Evolutionary conservation across 2,329 filamentous ascomycete species (phyloP).

Genomic region (Fusarium chlamydosporum): DNA sequence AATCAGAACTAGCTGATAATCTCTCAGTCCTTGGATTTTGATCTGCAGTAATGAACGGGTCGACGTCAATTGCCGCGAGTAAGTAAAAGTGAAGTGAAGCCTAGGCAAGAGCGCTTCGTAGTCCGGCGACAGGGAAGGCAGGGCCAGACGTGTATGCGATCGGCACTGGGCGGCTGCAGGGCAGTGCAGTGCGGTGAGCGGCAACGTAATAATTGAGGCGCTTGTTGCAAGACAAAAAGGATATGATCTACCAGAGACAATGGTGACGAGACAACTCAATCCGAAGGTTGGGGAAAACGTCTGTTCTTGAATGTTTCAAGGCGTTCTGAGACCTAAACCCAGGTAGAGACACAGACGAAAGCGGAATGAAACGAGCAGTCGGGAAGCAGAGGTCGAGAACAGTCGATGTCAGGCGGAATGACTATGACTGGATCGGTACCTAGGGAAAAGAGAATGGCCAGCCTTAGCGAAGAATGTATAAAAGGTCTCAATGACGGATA

Average conservation of each 20-base stretch:
- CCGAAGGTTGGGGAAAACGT: conserved; percentile 10
- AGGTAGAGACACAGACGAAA: conserved; percentile 30
- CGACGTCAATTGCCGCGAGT: conserved; percentile 26
- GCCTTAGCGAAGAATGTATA: conserved; percentile 40
- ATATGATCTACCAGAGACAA: conserved; percentile 36
- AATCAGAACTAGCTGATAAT: conserved; percentile 41
- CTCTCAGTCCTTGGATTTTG: conserved; percentile 18
- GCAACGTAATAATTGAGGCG: conserved; percentile 30
- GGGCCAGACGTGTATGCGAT: conserved; percentile 34
- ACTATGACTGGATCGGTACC: neutral
- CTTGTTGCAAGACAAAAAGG: conserved; percentile 34
- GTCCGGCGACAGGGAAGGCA: conserved; percentile 19
- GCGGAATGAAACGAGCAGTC: conserved; percentile 13
- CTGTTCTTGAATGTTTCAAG: conserved; percentile 45
- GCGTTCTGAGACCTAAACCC: conserved; percentile 22
- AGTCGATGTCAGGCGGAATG: conserved; percentile 14
- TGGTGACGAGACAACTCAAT: conserved; percentile 10
- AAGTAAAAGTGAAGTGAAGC: conserved; percentile 13
- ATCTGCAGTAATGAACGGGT: conserved; percentile 38
- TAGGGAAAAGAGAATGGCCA: conserved; percentile 29
- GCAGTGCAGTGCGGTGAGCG: conserved; percentile 17
- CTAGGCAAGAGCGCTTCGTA: conserved; percentile 24
- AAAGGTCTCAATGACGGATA: conserved; percentile 18
- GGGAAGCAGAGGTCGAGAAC: conserved; percentile 27
- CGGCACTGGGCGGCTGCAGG: conserved; percentile 38